Percentiles rank a stretch among this genome's conserved stretches.
phyloP scores from a whole-genome alignment of 2,329 filamentous ascomycete genomes.

The Sporothrix brasiliensis region DNA sequence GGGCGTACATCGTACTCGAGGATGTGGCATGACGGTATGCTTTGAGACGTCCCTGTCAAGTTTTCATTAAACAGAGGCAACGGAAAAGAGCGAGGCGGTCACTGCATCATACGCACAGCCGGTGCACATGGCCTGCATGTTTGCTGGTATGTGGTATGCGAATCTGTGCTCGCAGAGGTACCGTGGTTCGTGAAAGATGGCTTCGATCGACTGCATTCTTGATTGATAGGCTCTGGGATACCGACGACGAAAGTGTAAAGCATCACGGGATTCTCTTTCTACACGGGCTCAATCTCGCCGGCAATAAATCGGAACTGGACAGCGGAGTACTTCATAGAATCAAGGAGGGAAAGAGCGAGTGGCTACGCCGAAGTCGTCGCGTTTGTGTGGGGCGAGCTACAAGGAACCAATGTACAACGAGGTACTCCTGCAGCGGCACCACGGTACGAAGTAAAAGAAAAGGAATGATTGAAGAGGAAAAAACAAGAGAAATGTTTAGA shows the following conservation, averaged over 20 bases:
- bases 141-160: background rate
- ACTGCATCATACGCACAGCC: constrained; percentile 1
- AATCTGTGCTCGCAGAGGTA: background rate
- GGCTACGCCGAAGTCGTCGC: background rate
- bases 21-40: background rate
- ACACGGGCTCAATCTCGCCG: background rate
- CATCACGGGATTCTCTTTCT: constrained; percentile 12
- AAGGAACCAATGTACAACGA: background rate
- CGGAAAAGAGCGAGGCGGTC: background rate
- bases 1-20: background rate
- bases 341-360: background rate
- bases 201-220: constrained; percentile 13
- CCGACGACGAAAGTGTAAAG: background rate
- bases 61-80: background rate
- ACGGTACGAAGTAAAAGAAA: background rate
- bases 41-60: background rate
- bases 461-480: background rate
- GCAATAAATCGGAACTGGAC: constrained; percentile 4
- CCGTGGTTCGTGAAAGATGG: background rate
- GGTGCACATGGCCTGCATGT: background rate
- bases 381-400: background rate
- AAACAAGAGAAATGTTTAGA: background rate
- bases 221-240: constrained; percentile 21
- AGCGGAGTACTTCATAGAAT: background rate
- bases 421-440: background rate